A percentile compares a stretch with the other conserved stretches of the same genome.
These are phyloP conservation scores for Mycena metata DNA, from an alignment of 768 basidiomycete genomes.

Conservation along the genomic window DNA sequence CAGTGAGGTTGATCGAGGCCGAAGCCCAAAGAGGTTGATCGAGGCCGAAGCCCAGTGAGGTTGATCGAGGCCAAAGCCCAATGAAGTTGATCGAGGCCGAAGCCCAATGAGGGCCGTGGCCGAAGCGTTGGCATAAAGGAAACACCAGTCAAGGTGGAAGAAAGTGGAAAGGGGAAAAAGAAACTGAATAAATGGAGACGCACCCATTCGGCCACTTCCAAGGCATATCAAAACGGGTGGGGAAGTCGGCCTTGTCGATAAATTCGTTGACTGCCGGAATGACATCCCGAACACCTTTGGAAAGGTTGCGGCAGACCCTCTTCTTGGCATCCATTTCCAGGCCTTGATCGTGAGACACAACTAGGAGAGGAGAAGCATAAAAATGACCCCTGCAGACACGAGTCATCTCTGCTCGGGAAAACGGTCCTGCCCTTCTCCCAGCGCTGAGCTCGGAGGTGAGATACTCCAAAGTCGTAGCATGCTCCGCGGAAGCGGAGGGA, in stretches of 20 bases:
- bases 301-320: slow-evolving; percentile 42
- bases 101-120: too few relatives aligned
- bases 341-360: slow-evolving; percentile 33
- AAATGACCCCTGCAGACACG: slow-evolving; percentile 44
- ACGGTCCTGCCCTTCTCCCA: slow-evolving; percentile 31
- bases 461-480: slow-evolving; percentile 22
- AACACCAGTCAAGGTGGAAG: too few relatives aligned
- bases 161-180: slow-evolving; percentile 1
- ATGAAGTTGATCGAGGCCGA: too few relatives aligned
- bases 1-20: too few relatives aligned
- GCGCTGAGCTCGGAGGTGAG: slow-evolving; percentile 24
- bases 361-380: slow-evolving; percentile 42
- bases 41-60: too few relatives aligned
- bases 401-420: slow-evolving; percentile 34
- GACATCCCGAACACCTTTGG: slow-evolving; percentile 24
- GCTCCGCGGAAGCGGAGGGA: slow-evolving; percentile 24
- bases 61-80: too few relatives aligned
- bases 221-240: slow-evolving; percentile 34
- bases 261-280: slow-evolving; percentile 34
- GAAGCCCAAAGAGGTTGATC: too few relatives aligned
- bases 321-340: slow-evolving; percentile 24
- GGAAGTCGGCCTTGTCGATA: slow-evolving; percentile 36
- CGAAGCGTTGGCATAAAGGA: too few relatives aligned
- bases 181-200: slow-evolving; percentile 19
- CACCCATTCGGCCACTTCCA: slow-evolving; percentile 31